Evolutionary conservation across 108 stramenopile species (phyloP).

Genomic region (Cyclostephanos tholiformis): DNA sequence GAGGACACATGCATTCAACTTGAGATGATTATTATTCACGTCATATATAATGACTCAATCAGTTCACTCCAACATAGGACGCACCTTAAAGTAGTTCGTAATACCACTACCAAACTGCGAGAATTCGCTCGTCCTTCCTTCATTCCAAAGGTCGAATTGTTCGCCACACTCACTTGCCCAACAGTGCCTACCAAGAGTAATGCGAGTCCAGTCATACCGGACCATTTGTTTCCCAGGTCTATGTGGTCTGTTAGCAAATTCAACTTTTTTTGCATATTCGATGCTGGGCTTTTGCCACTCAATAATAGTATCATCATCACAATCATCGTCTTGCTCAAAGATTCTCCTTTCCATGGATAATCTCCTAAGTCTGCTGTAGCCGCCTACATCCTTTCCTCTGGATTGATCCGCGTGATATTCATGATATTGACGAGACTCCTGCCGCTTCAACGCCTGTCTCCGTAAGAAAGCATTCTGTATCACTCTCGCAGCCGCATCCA

Average conservation of each 20-base stretch:
- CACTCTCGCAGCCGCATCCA: slow-evolving; percentile 36
- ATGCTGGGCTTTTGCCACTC: slow-evolving; percentile 56
- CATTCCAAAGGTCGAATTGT: slow-evolving; percentile 73
- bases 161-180: slow-evolving; percentile 61
- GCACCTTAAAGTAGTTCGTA: slow-evolving; percentile 73
- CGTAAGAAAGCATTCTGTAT: slow-evolving; percentile 51
- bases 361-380: slow-evolving; percentile 8
- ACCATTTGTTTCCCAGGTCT: slow-evolving; percentile 46
- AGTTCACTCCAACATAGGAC: not conserved
- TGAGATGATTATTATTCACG: slow-evolving; percentile 6
- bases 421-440: slow-evolving; percentile 11
- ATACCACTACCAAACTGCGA: slow-evolving; percentile 67
- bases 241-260: slow-evolving; percentile 47
- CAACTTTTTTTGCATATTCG: slow-evolving; percentile 52
- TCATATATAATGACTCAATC: not conserved
- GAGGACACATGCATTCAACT: not conserved
- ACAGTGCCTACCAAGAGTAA: slow-evolving; percentile 65
- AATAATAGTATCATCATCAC: slow-evolving; percentile 48
- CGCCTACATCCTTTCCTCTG: slow-evolving; percentile 8
- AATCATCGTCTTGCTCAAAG: slow-evolving; percentile 43
- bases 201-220: slow-evolving; percentile 26
- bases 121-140: slow-evolving; percentile 63
- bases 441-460: slow-evolving; percentile 17
- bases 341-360: slow-evolving; percentile 39
- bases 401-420: slow-evolving; percentile 13